phyloP scores from a whole-genome alignment of 2,329 filamentous ascomycete species.

The Cladorrhinum sp. region DNA sequence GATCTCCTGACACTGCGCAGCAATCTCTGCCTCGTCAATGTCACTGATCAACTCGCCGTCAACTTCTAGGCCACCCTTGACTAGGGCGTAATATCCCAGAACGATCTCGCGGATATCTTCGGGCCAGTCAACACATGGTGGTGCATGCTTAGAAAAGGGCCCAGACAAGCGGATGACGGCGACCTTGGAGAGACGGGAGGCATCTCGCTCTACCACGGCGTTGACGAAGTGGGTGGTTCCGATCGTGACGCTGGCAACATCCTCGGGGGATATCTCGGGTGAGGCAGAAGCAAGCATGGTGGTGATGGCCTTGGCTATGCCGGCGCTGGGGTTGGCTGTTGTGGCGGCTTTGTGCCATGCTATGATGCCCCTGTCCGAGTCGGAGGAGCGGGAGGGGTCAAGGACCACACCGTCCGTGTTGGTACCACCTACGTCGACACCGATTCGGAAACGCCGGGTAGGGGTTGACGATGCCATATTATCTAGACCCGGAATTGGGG shows the following conservation, averaged over 20 bases:
- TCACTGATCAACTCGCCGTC: slow-evolving; percentile 47
- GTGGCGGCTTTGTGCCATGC: slow-evolving; percentile 51
- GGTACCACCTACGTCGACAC: slow-evolving; percentile 49
- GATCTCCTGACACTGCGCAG: slow-evolving; percentile 39
- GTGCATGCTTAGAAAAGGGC: slow-evolving; percentile 49
- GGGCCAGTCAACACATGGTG: slow-evolving; percentile 54
- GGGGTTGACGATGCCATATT: neutral
- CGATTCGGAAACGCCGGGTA: slow-evolving; percentile 36
- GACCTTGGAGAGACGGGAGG: slow-evolving; percentile 45
- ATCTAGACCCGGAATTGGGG: neutral
- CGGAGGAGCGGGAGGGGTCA: slow-evolving; percentile 38
- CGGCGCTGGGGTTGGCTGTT: slow-evolving; percentile 45
- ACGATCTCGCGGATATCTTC: slow-evolving; percentile 46
- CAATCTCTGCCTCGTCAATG: slow-evolving; percentile 42
- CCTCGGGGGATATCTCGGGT: slow-evolving; percentile 31
- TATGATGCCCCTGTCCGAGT: slow-evolving; percentile 42
- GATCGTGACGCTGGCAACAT: slow-evolving; percentile 49
- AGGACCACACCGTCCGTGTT: slow-evolving; percentile 54
- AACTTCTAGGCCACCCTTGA: slow-evolving; percentile 52
- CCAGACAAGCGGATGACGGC: slow-evolving; percentile 55
- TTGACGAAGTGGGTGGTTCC: slow-evolving; percentile 60
- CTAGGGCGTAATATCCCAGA: slow-evolving; percentile 42
- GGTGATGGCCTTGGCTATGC: slow-evolving; percentile 45
- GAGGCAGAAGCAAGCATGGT: slow-evolving; percentile 39
- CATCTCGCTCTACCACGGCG: slow-evolving; percentile 54